Evolutionary conservation across 78 protist genomes (phyloP).

Genomic region (Planoprotostelium fungivorum): DNA sequence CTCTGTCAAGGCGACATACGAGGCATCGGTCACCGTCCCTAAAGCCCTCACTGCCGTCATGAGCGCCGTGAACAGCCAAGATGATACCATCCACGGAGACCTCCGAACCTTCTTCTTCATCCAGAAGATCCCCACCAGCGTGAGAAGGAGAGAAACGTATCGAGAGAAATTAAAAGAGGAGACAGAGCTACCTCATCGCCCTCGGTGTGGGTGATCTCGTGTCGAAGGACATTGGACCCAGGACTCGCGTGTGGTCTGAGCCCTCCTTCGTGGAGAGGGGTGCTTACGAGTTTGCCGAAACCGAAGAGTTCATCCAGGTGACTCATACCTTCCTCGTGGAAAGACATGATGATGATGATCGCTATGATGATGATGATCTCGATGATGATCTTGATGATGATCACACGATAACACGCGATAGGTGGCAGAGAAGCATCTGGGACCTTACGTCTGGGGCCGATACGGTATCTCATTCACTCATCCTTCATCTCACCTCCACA

Average conservation of each 20-base stretch:
- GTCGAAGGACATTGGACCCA: conserved; percentile 66
- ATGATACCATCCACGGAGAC: conserved; percentile 13
- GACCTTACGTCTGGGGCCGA: conserved; percentile 76
- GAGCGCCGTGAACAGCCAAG: conserved; percentile 60
- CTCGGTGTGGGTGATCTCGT: conserved; percentile 65
- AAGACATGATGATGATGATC: not conserved
- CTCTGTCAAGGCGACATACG: conserved; percentile 56
- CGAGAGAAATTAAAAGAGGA: not conserved
- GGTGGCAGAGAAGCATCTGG: conserved; percentile 34
- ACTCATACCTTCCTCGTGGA: conserved; percentile 10
- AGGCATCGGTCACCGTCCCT: conserved; percentile 61
- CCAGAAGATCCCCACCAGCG: conserved; percentile 69
- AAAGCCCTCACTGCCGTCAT: conserved; percentile 66
- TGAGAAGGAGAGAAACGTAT: not conserved
- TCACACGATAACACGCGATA: too few relatives aligned
- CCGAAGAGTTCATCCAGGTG: conserved; percentile 53
- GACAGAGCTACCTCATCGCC: conserved; percentile 69
- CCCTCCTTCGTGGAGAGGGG: conserved; percentile 59
- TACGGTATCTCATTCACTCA: conserved; percentile 23
- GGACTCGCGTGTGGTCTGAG: conserved; percentile 71
- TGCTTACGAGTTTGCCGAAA: conserved; percentile 76
- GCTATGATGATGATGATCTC: not conserved
- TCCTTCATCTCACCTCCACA: not conserved
- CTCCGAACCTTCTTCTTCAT: conserved; percentile 25
- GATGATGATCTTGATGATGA: not conserved